Evolutionary conservation across 371 early-diverging fungal species (phyloP), one percentile per base, ranked within the genome.

Genomic region (Zopfochytrium polystomum): DNA sequence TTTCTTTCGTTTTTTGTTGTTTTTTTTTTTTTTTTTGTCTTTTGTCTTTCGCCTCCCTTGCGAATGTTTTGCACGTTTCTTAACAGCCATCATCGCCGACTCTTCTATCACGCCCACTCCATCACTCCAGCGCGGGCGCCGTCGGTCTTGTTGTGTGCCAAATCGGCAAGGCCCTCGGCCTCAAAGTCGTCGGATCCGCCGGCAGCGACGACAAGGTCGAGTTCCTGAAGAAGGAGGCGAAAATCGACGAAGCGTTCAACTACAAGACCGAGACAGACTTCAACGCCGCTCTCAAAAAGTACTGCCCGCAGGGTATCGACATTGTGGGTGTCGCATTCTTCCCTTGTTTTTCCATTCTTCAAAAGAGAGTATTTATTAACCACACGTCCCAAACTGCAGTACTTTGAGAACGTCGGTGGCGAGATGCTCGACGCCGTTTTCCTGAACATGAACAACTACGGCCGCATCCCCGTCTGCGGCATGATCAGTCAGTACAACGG

Each of bases 231-330:
- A 76, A 80, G 11, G 74, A 79, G 27, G 65, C 85, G 11, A 85
- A 85, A 2, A 86, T 86, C 46, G 89, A 90, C 67, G 83, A 66
- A 5, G 91, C 85, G 13, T 90, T 91, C 80, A 91, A 90, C 80
- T 91, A 91, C 82, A 90, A 89, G 76, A 87, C 80, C 1, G 75
- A 74, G 30, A 81, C 79, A 32, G 63, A 68, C 53, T 54, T 67
- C 44, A 71, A 68, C 58, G 70, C 67, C 5, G 75, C 75, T 4
- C 70, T 88, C 25, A 50, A 34, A 1, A 71, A 83, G 55, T 63
- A 70, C 18, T 80, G 80, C 25, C 87, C 85, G 7, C 77, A 81
- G 6, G 92, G 90, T 35, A 80, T 90, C 51, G 89, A 89, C 60
- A 79, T 86, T 50, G n/a, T n/a, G n/a, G n/a, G n/a, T n/a, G n/a